phyloP scores from a whole-genome alignment of 1,139 yeast species.

The Pichia sp. region DNA sequence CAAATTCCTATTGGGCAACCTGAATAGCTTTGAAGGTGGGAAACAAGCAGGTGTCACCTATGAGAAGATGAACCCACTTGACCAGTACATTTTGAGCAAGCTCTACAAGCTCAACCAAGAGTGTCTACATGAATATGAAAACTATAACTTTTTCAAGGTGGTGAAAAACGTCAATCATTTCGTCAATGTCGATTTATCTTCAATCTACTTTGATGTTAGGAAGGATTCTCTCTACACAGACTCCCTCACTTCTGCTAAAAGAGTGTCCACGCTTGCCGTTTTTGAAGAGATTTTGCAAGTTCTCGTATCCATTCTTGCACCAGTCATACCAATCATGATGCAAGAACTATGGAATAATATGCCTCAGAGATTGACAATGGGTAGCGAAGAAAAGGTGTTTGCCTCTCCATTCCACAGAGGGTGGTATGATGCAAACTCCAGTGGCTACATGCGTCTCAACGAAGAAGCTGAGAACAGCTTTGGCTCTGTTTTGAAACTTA shows the following conservation, averaged over 20 bases:
- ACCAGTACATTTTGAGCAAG: slow-evolving; percentile 54
- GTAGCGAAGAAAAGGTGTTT: no score
- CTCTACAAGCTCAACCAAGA: slow-evolving; percentile 41
- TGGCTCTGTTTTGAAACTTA: slow-evolving; percentile 33
- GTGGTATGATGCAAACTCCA: slow-evolving; percentile 18
- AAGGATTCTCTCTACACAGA: slow-evolving; percentile 86
- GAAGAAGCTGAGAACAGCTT: slow-evolving; percentile 35
- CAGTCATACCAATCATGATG: slow-evolving; percentile 73
- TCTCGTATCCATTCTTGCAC: slow-evolving; percentile 63
- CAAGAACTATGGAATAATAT: slow-evolving; percentile 82
- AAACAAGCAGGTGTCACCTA: slow-evolving; percentile 24
- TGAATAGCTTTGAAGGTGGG: slow-evolving; percentile 33
- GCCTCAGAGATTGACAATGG: slow-evolving; percentile 30
- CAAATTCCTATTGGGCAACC: slow-evolving; percentile 72
- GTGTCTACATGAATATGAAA: slow-evolving; percentile 41
- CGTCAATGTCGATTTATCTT: slow-evolving; percentile 68
- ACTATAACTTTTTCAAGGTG: slow-evolving; percentile 57
- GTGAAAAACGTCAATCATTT: slow-evolving; percentile 58
- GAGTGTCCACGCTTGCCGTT: slow-evolving; percentile 69
- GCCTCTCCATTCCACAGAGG: slow-evolving; percentile 45
- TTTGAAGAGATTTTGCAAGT: slow-evolving; percentile 53
- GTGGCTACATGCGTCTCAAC: slow-evolving; percentile 20
- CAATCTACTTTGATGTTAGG: slow-evolving; percentile 78
- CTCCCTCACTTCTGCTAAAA: slow-evolving; percentile 34
- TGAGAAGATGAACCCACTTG: slow-evolving; percentile 46